phyloP scores from a whole-genome alignment of 2,329 filamentous ascomycete species.

The Fusarium mexicanum region DNA sequence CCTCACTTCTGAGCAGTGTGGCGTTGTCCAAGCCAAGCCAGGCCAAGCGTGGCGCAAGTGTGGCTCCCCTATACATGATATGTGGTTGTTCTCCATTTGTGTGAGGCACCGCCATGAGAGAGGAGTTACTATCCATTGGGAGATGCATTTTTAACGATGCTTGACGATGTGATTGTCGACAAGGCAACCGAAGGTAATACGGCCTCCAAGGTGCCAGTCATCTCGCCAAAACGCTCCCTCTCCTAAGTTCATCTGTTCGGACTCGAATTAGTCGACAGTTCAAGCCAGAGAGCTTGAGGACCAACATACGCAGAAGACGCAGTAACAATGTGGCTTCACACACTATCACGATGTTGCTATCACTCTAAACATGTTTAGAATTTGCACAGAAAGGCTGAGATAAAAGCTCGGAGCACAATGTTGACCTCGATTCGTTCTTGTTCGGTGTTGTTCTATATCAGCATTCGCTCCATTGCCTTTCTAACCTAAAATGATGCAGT shows the following conservation, averaged over 20 bases:
- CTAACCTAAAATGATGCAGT: not conserved
- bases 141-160: not conserved
- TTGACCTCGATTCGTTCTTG: slow-evolving; percentile 5
- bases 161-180: not conserved
- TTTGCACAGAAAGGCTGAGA: not conserved
- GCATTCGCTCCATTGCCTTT: not conserved
- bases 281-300: not conserved
- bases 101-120: not conserved
- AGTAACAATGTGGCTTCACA: not conserved
- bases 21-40: not conserved
- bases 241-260: not conserved
- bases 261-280: not conserved
- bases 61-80: not conserved
- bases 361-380: not conserved
- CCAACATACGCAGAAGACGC: not conserved
- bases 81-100: not conserved
- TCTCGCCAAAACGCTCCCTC: not conserved
- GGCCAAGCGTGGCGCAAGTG: not conserved
- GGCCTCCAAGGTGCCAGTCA: not conserved
- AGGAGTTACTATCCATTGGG: not conserved
- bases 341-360: not conserved
- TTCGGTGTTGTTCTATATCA: slow-evolving; percentile 7
- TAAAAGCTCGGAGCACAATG: not conserved
- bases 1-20: not conserved
- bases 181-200: not conserved